These are phyloP conservation scores for Aspergillus melleus DNA, from an alignment of 2,329 filamentous ascomycete genomes.

Conservation along the genomic window DNA sequence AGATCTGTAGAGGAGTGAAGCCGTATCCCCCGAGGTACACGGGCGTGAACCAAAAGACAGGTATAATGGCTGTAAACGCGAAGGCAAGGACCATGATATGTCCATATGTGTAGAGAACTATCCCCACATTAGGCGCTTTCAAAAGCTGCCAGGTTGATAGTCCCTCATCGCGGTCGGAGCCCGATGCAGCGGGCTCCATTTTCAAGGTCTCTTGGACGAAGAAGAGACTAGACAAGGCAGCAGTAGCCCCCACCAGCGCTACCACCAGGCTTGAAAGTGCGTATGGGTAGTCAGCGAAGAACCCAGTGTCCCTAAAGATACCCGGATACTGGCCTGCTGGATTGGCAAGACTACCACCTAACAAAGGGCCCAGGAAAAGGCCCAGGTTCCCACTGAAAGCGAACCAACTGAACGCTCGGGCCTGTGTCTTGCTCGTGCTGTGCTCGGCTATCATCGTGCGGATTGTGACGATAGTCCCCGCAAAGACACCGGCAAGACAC, in stretches of 20 bases:
- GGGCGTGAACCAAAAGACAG: constrained; percentile 68
- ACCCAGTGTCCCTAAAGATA: constrained; percentile 55
- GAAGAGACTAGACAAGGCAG: constrained; percentile 50
- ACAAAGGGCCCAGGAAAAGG: constrained; percentile 68
- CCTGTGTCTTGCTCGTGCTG: constrained; percentile 69
- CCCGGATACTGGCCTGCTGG: constrained; percentile 64
- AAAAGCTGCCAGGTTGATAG: too few relatives aligned
- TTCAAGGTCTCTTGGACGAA: constrained; percentile 55
- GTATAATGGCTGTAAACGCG: constrained; percentile 68
- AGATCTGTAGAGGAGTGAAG: constrained; percentile 64
- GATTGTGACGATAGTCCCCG: constrained; percentile 71
- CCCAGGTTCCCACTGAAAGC: constrained; percentile 74
- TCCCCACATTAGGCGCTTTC: constrained; percentile 58
- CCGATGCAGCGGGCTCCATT: constrained; percentile 43
- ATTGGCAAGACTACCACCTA: constrained; percentile 66
- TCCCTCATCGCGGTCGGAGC: too few relatives aligned
- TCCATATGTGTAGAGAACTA: constrained; percentile 65
- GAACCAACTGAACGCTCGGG: constrained; percentile 72
- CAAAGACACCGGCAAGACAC: constrained; percentile 71
- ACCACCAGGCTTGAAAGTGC: constrained; percentile 63
- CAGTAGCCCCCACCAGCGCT: constrained; percentile 54
- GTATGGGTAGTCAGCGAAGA: constrained; percentile 67
- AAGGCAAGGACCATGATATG: constrained; percentile 69
- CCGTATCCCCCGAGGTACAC: constrained; percentile 64
- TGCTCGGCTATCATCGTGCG: constrained; percentile 76